A percentile compares a stretch with the other conserved stretches of the same genome.
These are phyloP conservation scores for Thelephora terrestris DNA, from an alignment of 1,284 basidiomycete genomes.

Conservation along the genomic window DNA sequence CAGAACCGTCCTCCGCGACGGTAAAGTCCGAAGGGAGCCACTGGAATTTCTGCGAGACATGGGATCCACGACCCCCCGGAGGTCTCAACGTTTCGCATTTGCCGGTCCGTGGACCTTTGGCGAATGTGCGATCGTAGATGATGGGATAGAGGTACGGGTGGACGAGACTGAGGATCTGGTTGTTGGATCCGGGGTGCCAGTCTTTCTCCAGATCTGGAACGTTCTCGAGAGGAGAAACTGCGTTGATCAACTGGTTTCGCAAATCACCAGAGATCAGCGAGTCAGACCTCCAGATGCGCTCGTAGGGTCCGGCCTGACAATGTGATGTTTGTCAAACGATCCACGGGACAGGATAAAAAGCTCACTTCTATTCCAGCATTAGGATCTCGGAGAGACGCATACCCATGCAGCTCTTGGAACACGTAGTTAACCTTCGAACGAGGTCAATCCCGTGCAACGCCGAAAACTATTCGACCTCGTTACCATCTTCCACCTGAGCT, in stretches of 20 bases:
- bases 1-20: conserved; percentile 2
- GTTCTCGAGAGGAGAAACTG: conserved; percentile 3
- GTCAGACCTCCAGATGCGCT: conserved; percentile 40
- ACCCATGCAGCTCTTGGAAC: conserved; percentile 39
- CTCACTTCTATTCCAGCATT: conserved; percentile 26
- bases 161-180: conserved; percentile 13
- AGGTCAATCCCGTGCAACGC: too few relatives aligned
- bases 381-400: conserved; percentile 32
- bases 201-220: conserved; percentile 12
- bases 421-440: conserved; percentile 30
- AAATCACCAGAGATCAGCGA: not conserved
- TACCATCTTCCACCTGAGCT: conserved; percentile 9
- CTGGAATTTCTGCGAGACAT: conserved; percentile 5
- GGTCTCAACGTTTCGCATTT: not conserved
- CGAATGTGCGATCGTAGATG: conserved; percentile 6
- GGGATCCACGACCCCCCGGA: not conserved
- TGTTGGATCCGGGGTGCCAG: conserved; percentile 15
- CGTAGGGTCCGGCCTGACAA: conserved; percentile 21
- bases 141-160: conserved; percentile 7
- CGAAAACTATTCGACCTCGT: conserved; percentile 9
- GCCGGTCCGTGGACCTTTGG: not conserved
- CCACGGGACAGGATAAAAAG: not conserved
- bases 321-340: too few relatives aligned
- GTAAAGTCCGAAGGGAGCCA: conserved; percentile 14
- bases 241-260: not conserved